A percentile compares a stretch with the other conserved stretches of the same genome.
Conservation (phyloP, 2,329 filamentous ascomycete genomes). For the Talaromyces marneffei region DNA sequence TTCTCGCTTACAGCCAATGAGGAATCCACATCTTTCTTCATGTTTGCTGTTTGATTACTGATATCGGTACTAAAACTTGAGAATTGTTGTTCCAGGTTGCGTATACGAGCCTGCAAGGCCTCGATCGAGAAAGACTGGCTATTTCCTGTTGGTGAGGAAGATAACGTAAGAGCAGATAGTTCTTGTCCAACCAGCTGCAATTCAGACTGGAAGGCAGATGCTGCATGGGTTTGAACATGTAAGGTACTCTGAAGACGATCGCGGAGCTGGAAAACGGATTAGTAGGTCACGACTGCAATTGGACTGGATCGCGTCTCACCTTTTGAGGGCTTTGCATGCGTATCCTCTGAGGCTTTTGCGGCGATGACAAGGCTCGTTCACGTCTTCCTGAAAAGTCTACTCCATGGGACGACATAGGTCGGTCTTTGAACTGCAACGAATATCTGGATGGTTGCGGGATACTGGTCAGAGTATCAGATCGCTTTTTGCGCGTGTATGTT, state of each 20-base stretch:
- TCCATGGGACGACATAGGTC: constrained; percentile 26
- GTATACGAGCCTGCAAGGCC: constrained; percentile 48
- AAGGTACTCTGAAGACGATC: constrained; percentile 82
- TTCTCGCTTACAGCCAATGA: constrained; percentile 68
- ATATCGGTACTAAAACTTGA: constrained; percentile 56
- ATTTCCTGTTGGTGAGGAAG: constrained; percentile 26
- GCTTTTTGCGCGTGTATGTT: constrained; percentile 37
- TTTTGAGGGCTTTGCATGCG: constrained; percentile 60
- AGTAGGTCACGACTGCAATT: neutral
- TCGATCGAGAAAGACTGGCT: constrained; percentile 23
- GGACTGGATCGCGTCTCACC: constrained; percentile 21
- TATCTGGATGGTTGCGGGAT: constrained; percentile 43
- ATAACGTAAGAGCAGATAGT: constrained; percentile 50
- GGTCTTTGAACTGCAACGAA: constrained; percentile 29
- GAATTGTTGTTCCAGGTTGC: constrained; percentile 62
- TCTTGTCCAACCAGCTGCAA: constrained; percentile 75
- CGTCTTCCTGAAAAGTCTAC: constrained; percentile 25
- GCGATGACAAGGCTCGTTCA: constrained; percentile 52
- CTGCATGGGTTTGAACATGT: constrained; percentile 63
- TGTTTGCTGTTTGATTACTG: constrained; percentile 53
- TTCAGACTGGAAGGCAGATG: constrained; percentile 66
- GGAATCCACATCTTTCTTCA: constrained; percentile 66
- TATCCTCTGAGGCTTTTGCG: constrained; percentile 67
- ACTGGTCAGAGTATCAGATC: constrained; percentile 40
- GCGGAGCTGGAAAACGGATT: constrained; percentile 45